Base-by-base conservation (phyloP, 2,329 filamentous ascomycete species). In the Penicillium sp. region DNA sequence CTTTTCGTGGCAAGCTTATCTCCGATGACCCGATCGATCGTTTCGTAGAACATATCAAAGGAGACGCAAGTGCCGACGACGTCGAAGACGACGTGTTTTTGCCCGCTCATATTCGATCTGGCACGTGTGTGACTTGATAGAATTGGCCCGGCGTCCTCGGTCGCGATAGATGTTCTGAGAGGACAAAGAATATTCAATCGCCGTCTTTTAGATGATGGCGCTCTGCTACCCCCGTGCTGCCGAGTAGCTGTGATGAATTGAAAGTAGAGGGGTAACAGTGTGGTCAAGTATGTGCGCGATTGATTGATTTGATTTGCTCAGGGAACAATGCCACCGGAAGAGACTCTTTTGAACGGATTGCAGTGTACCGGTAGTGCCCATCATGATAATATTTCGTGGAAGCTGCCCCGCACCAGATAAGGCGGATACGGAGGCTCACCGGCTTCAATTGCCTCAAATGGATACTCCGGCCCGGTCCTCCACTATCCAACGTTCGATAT, bases 1-100 rank as follows among this genome's bases (percentile, higher is more conserved):
- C 57, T 63, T 41, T 72, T 53, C 1, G 56, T 28, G 4, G 50
- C 52, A 1, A 79, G 67, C 33, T 66, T 65, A 3, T 60, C 20
- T 20, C 76, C 76, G 11, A 79, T 66, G 16, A 64, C 59, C 7
- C 58, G 31, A 20, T 73, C 62, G 46, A 78, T 73, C 44, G 63
- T 56, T 28, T 61, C 54, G 59, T 69, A 74, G 58, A 72, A 75
- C 28, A 70, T 69, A n/a, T 74, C 67, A 58, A 74, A 76, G 24
- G 69, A 73, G 40, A 78, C 73, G 44, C 72, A 71, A 16, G 76
- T 79, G 13, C 76, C 76, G 46, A 83, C 80, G 2, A 82, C 73
- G 60, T 80, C 77, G 56, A 79, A 79, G 27, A 79, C 76, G 50
- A 79, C 70, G 54, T 79, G 71, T 48, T 79, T 78, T 24, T 50